Base-by-base conservation (phyloP, 2,329 filamentous ascomycete species). In the Mycosphaerella sp. region DNA sequence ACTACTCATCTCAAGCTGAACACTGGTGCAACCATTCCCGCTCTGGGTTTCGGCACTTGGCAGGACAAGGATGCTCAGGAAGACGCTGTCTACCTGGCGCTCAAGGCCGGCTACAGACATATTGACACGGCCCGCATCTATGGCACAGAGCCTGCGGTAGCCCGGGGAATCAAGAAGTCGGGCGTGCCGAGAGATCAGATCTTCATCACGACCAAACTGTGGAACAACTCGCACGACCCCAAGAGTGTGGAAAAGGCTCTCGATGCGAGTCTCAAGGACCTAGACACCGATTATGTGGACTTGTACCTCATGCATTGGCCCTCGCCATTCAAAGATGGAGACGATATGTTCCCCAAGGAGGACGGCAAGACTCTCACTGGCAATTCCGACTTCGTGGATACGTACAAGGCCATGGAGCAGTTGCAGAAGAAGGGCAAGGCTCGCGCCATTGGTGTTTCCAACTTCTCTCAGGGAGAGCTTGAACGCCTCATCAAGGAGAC, bases 291-390 rank as follows among this genome's bases (percentile, higher is more conserved):
- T 55, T 87, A 87, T 66, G 74, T 88, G 54, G 84, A 88, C 66
- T 74, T 88, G 9, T 86, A 80, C 68, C 75, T 87, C 54, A 86
- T 89, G 66, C 84, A 87, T 70, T 88, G 78, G 77, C 80, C 80
- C 0, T 73, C 76, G 9, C 14, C 80, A 0, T 82, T 80, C 66
- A 74, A 75, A 45, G 42, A 44, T 44, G 42, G 42, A 12, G 69
- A 72, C 21, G 69, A 74, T 5, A 58, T 72, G 40, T 73, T 79
- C 47, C 78, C 78, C 2, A 76, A 76, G 57, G 63, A 71, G 23
- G 63, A 75, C 49, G 74, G 73, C 48, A 64, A 66, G 17, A 65
- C 68, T 3, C 60, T 69, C n/a, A 62, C 71, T 1, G 75, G 71
- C 12, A 66, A 76, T 36, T 70, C 73, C 46, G 77, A 80, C 61